These are phyloP conservation scores for Cercophora newfieldiana DNA, from an alignment of 495 filamentous ascomycete genomes.

Conservation along the genomic window DNA sequence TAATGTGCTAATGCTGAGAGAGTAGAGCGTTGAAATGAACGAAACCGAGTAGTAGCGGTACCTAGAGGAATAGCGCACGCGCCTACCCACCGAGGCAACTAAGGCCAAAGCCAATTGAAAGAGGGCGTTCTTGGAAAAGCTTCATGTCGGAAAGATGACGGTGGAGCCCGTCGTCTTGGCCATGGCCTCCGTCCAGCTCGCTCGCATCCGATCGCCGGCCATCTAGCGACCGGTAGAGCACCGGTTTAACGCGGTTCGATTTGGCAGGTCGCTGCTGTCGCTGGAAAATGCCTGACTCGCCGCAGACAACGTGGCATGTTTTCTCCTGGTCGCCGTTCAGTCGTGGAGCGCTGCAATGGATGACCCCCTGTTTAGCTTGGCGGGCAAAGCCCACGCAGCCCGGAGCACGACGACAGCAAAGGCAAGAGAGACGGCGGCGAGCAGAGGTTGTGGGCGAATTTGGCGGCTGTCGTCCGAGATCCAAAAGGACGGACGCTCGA, in stretches of 20 bases:
- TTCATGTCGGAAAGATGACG: neutral
- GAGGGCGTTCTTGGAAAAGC: neutral
- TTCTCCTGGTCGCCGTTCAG: constrained; percentile 15
- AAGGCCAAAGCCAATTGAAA: constrained; percentile 5
- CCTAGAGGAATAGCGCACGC: neutral
- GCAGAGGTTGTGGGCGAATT: constrained; percentile 3
- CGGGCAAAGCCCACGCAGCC: constrained; percentile 1
- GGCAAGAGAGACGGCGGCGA: neutral
- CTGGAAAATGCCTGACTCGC: constrained; percentile 31
- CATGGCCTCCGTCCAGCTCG: neutral
- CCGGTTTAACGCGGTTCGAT: constrained; percentile 26
- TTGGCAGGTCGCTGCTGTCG: constrained; percentile 30
- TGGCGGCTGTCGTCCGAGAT: constrained; percentile 8
- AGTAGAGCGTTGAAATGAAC: neutral
- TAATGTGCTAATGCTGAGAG: neutral
- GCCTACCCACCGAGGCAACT: neutral
- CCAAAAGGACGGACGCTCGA: neutral
- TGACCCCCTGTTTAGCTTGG: neutral
- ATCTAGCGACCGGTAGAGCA: constrained; percentile 19
- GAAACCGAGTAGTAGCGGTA: neutral
- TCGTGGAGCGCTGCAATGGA: constrained; percentile 1
- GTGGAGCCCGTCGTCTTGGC: constrained; percentile 8
- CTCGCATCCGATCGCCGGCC: neutral
- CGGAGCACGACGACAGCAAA: constrained; percentile 5
- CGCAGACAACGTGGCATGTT: constrained; percentile 33